Evolutionary conservation across 371 early-diverging fungal genomes (phyloP).

Genomic region (Umbelopsis sp.): DNA sequence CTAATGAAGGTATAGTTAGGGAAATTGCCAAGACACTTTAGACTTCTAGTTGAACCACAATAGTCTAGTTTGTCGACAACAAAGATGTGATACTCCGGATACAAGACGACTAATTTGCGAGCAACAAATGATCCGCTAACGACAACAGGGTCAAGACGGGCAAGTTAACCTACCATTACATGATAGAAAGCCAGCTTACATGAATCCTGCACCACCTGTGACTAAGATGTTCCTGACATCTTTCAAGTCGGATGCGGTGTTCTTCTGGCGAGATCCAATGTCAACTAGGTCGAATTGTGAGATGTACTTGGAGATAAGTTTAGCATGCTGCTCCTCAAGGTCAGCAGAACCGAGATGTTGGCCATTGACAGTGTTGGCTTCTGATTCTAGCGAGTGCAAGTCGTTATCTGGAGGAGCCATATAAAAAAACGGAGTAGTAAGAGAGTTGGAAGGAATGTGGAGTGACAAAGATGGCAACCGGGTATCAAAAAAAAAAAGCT

Average conservation of each 20-base stretch:
- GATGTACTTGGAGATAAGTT: constrained; percentile 32
- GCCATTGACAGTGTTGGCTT: background rate
- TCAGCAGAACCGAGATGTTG: background rate
- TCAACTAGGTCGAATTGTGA: constrained; percentile 47
- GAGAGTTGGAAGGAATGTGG: background rate
- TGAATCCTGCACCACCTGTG: constrained; percentile 92
- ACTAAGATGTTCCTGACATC: constrained; percentile 65
- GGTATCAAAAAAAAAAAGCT: too few species aligned
- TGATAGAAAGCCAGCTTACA: constrained; percentile 50
- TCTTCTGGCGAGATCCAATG: constrained; percentile 45
- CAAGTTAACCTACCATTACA: too few species aligned
- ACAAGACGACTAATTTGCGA: constrained; percentile 62
- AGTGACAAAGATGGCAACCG: too few species aligned
- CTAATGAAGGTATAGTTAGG: constrained; percentile 73
- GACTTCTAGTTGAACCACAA: constrained; percentile 73
- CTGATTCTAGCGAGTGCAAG: background rate
- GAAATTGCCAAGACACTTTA: constrained; percentile 54
- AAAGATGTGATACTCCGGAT: constrained; percentile 74
- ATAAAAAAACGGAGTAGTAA: background rate
- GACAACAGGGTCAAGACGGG: background rate
- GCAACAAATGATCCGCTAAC: constrained; percentile 65
- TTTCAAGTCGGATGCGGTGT: constrained; percentile 34
- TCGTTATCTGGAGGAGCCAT: background rate
- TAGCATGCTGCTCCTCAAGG: constrained; percentile 31
- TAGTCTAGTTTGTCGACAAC: constrained; percentile 85